A percentile compares a stretch with the other conserved stretches of the same genome.
Conservation (phyloP, 495 filamentous ascomycete species). For the Friedmanniomyces simplex region DNA sequence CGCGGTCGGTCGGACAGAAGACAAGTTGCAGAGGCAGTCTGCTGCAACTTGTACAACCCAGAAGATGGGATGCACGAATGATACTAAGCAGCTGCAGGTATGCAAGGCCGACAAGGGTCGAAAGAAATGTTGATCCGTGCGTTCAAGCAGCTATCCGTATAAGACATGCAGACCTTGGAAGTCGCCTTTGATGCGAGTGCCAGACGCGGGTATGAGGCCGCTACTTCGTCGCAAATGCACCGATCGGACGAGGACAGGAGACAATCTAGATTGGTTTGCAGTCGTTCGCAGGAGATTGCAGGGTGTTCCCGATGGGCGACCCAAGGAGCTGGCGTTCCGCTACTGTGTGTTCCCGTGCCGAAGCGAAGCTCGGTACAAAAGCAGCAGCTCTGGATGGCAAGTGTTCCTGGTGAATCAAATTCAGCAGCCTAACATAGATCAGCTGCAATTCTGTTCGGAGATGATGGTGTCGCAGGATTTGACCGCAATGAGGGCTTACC, state of each 20-base stretch:
- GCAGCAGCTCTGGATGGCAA: conserved; percentile 5
- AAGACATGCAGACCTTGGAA: conserved; percentile 18
- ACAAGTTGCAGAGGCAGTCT: conserved; percentile 12
- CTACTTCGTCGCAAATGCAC: not conserved
- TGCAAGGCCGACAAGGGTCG: conserved; percentile 6
- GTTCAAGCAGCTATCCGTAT: conserved; percentile 18
- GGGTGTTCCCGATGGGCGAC: conserved; percentile 6
- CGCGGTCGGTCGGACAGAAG: conserved; percentile 5
- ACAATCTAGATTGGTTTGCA: conserved; percentile 8
- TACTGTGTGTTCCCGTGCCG: conserved; percentile 19
- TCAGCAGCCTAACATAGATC: conserved; percentile 4
- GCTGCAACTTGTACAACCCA: conserved; percentile 22
- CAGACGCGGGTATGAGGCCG: not conserved
- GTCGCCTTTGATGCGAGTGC: conserved; percentile 13
- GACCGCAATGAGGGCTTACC: not conserved
- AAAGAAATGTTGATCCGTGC: conserved; percentile 20
- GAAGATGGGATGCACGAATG: not conserved
- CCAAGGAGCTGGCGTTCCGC: conserved; percentile 15
- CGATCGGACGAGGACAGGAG: not conserved
- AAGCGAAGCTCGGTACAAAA: conserved; percentile 4
- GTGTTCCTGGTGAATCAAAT: conserved; percentile 1
- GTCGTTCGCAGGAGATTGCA: conserved; percentile 25
- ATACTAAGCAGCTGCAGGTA: conserved; percentile 2
- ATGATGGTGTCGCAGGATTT: not conserved
- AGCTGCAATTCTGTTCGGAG: not conserved